These are phyloP conservation scores for Colletotrichum magnum DNA, from an alignment of 2,329 filamentous ascomycete species.

Conservation along the genomic window DNA sequence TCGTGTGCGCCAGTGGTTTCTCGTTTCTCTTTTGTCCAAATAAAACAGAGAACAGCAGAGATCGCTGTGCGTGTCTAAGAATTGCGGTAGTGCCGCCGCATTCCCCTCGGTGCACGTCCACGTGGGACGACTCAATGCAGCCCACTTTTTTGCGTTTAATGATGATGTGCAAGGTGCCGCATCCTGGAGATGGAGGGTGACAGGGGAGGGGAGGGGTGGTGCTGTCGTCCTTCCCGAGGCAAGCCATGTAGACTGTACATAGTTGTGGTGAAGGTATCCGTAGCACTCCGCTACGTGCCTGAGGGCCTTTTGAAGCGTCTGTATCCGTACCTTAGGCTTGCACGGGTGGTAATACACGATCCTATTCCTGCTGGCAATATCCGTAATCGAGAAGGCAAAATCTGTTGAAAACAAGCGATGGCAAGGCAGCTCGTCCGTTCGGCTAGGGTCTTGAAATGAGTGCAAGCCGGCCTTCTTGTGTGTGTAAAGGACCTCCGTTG, in stretches of 20 bases:
- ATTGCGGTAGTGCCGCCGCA: conserved; percentile 16
- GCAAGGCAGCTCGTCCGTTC: neutral
- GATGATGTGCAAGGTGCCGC: conserved; percentile 40
- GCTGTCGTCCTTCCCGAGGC: neutral
- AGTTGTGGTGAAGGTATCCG: too few species aligned
- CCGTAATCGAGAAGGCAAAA: neutral
- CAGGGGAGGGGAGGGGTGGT: conserved; percentile 27
- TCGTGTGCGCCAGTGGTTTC: neutral
- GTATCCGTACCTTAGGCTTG: too few species aligned
- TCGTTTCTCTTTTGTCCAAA: conserved; percentile 15
- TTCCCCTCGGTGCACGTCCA: conserved; percentile 32
- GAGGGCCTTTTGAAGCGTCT: too few species aligned
- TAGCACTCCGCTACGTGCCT: too few species aligned
- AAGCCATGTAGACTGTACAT: neutral
- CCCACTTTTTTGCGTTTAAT: conserved; percentile 41
- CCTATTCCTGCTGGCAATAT: neutral
- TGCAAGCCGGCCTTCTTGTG: neutral
- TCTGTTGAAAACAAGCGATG: neutral
- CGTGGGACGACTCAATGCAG: conserved; percentile 28
- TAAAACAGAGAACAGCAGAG: neutral
- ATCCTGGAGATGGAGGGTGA: conserved; percentile 21
- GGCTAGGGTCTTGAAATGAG: neutral
- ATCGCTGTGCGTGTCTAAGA: conserved; percentile 14
- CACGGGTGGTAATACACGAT: neutral
- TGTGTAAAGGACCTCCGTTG: neutral